Evolutionary conservation across 331 rosid genomes (phyloP).

Genomic region (Phaseolus coccineus): DNA sequence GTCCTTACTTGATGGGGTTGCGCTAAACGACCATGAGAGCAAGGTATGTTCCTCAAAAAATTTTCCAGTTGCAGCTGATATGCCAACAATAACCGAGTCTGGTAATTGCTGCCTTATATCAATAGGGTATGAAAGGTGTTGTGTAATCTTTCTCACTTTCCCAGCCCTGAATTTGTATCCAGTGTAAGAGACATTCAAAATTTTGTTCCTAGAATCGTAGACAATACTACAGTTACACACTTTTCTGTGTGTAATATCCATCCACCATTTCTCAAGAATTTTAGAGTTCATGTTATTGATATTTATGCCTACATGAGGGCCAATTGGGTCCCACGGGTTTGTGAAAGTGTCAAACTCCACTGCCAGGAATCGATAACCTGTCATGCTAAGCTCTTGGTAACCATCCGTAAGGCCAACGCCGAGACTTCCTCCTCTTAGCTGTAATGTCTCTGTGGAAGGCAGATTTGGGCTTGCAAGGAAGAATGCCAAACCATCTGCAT

Average conservation of each 20-base stretch:
- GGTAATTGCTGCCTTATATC: slow-evolving; percentile 34
- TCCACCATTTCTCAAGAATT: slow-evolving; percentile 9
- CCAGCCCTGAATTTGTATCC: not conserved
- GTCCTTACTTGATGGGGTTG: not conserved
- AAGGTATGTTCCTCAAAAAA: slow-evolving; percentile 19
- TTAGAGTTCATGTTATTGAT: slow-evolving; percentile 34
- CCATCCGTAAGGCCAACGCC: slow-evolving; percentile 38
- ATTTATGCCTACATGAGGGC: slow-evolving; percentile 42
- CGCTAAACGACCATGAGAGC: slow-evolving; percentile 44
- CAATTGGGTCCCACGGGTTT: slow-evolving; percentile 27
- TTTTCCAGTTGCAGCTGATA: slow-evolving; percentile 42
- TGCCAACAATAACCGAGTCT: slow-evolving; percentile 42
- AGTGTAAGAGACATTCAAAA: slow-evolving; percentile 43
- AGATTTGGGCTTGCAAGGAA: slow-evolving; percentile 45
- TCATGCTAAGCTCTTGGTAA: too few relatives aligned
- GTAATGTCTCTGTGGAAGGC: not conserved
- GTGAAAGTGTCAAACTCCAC: slow-evolving; percentile 52
- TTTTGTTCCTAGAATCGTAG: slow-evolving; percentile 17
- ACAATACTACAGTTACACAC: slow-evolving; percentile 36
- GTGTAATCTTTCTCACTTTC: not conserved
- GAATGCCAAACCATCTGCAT: slow-evolving; percentile 52
- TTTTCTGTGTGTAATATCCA: not conserved
- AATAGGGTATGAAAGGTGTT: slow-evolving; percentile 4
- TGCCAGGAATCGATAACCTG: slow-evolving; percentile 39
- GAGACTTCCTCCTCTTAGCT: slow-evolving; percentile 26